A percentile compares a stretch with the other conserved stretches of the same genome.
These are phyloP conservation scores for Crucihimalaya himalaica DNA, from an alignment of 345 rosid species.

Conservation along the genomic window DNA sequence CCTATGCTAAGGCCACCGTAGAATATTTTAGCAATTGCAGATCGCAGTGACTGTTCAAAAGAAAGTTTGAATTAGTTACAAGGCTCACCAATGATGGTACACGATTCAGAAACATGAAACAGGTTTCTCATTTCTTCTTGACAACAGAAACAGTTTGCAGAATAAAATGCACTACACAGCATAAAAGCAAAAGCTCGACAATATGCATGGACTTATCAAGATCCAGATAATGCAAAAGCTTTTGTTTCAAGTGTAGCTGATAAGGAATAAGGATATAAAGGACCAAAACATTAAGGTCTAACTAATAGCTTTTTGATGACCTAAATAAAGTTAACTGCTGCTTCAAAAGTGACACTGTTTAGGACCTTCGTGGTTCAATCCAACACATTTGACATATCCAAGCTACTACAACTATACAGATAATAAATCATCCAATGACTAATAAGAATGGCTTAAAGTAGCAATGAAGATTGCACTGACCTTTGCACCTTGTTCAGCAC, in stretches of 20 bases:
- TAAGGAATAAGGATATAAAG: neutral
- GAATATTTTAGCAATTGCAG: constrained; percentile 71
- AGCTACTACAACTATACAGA: neutral
- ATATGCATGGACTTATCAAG: neutral
- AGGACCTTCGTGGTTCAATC: neutral
- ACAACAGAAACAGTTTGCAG: neutral
- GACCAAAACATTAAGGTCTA: neutral
- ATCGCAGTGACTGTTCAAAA: constrained; percentile 63
- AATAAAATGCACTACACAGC: neutral
- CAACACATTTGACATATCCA: neutral
- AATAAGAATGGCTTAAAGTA: constrained; percentile 1
- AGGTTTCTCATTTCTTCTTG: neutral
- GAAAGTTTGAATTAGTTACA: neutral
- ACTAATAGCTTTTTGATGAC: neutral
- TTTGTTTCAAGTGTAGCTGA: neutral
- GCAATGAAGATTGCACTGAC: constrained; percentile 45
- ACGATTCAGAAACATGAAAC: neutral
- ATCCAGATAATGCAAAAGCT: neutral
- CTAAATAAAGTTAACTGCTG: neutral
- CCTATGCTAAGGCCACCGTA: constrained; percentile 72
- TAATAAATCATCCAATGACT: neutral
- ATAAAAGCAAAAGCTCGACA: neutral
- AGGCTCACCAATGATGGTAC: neutral
- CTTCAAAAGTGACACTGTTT: neutral
- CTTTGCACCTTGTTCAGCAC: constrained; percentile 91